Evolutionary conservation across 495 filamentous ascomycete species (phyloP).

Genomic region (Usnea hakonensis): DNA sequence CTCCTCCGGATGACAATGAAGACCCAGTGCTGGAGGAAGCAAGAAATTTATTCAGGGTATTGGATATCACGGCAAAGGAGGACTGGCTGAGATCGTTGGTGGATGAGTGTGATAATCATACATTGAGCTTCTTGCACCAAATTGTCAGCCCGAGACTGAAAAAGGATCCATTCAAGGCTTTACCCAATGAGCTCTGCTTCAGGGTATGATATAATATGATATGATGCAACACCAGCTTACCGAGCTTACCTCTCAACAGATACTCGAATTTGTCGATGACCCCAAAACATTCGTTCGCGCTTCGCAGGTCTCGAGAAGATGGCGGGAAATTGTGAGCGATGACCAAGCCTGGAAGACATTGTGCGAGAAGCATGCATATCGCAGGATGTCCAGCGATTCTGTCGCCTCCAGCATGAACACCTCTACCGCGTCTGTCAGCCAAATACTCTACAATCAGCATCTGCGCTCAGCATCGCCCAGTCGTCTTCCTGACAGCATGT

Average conservation of each 20-base stretch:
- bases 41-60: slow-evolving; percentile 45
- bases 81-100: slow-evolving; percentile 73
- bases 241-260: slow-evolving; percentile 42
- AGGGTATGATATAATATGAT: slow-evolving; percentile 45
- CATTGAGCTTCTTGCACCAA: slow-evolving; percentile 88
- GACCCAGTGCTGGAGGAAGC: slow-evolving; percentile 48
- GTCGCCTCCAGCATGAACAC: slow-evolving; percentile 21
- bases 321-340: slow-evolving; percentile 87
- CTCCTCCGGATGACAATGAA: slow-evolving; percentile 49
- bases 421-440: slow-evolving; percentile 15
- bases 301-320: slow-evolving; percentile 85
- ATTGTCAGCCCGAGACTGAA: slow-evolving; percentile 87
- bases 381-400: slow-evolving; percentile 48
- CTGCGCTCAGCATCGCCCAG: slow-evolving; percentile 21
- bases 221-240: not conserved
- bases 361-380: slow-evolving; percentile 86
- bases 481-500: slow-evolving; percentile 21
- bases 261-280: slow-evolving; percentile 91
- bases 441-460: slow-evolving; percentile 19
- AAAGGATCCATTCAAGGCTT: slow-evolving; percentile 84
- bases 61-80: slow-evolving; percentile 49
- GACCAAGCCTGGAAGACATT: slow-evolving; percentile 98
- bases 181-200: slow-evolving; percentile 88
- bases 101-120: slow-evolving; percentile 86
- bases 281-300: slow-evolving; percentile 84